A percentile compares a stretch with the other conserved stretches of the same genome.
phyloP scores from a whole-genome alignment of 345 rosid species.

The Euphorbia peplus region DNA sequence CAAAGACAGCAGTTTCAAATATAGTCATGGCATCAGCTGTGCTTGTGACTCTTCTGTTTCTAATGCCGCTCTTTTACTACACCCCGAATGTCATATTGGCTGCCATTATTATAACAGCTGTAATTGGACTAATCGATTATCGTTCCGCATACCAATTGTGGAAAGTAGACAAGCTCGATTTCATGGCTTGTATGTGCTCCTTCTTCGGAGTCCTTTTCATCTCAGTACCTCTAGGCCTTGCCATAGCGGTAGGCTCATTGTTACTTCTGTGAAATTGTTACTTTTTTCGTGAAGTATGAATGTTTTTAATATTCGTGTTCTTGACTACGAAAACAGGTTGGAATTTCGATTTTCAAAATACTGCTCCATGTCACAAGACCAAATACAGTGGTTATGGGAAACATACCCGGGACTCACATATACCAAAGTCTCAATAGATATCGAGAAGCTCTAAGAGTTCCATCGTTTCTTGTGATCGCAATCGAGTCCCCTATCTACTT shows the following conservation, averaged over 20 bases:
- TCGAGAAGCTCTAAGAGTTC: slow-evolving; percentile 63
- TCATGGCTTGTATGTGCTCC: slow-evolving; percentile 75
- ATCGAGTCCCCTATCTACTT: slow-evolving; percentile 89
- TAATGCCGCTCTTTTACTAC: slow-evolving; percentile 92
- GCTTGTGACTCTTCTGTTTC: slow-evolving; percentile 80
- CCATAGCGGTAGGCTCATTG: slow-evolving; percentile 63
- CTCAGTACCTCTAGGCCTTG: slow-evolving; percentile 88
- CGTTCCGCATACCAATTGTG: slow-evolving; percentile 59
- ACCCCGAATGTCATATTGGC: slow-evolving; percentile 84
- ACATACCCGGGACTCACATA: slow-evolving; percentile 70
- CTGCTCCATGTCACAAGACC: slow-evolving; percentile 87
- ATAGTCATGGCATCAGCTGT: slow-evolving; percentile 80
- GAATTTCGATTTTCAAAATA: slow-evolving; percentile 81
- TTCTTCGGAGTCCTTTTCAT: slow-evolving; percentile 93
- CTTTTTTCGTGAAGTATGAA: neutral
- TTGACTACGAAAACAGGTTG: slow-evolving; percentile 51
- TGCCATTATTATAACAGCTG: slow-evolving; percentile 91
- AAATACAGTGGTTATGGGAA: slow-evolving; percentile 70
- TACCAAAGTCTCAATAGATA: slow-evolving; percentile 71
- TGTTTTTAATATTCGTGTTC: neutral
- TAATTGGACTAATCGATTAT: slow-evolving; percentile 83
- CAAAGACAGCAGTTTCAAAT: slow-evolving; percentile 79
- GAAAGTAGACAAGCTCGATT: slow-evolving; percentile 96
- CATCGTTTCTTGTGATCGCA: slow-evolving; percentile 71
- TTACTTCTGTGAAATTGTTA: neutral